Evolutionary conservation across 2,329 filamentous ascomycete genomes (phyloP), one percentile per base, ranked within the genome.

Genomic region (Trematosphaeria pertusa): DNA sequence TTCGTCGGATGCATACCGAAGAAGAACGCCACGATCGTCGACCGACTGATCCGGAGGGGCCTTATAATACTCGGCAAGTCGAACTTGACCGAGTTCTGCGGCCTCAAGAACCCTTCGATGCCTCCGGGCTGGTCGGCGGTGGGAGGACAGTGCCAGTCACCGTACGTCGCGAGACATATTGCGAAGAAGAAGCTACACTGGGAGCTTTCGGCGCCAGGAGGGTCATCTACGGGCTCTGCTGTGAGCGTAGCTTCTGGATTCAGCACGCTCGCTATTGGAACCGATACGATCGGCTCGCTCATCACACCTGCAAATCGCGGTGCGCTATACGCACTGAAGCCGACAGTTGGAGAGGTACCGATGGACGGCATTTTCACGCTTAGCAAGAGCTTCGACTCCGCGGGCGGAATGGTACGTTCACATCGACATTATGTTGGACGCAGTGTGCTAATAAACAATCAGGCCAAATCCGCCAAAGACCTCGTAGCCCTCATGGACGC

Each of bases 31-130:
- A 67, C 63, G 8, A 58, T 76, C 19, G 62, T 75, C 20, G 64
- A 74, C 31, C 56, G 70, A 22, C 48, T 76, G 4, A 52, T 69
- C 21, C 62, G 67, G 9, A 59, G 65, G 26, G 74, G 74, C n/a
- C 59, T 75, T 34, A 72, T 77, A 24, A 63, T 78, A 10, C 52
- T 77, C 8, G 74, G 70, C 0, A 77, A 76, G 52, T 60, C 69
- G 2, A 77, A 75, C 44, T 51, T 78, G 17, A 75, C 73, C 11
- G 65, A 73, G 48, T 70, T 71, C 48, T 69, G 64, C 37, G 67
- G 63, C 2, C 53, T 68, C 26, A 69, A 74, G 59, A 64, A 69
- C 35, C 56, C 64, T 41, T 63, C 65, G 4, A 72, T 72, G 51
- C 65, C 67, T 4, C 62, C 68, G 1, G 74, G 73, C 3, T 76